Base-by-base conservation (phyloP, 352 stramenopile genomes). In the Pythium volutum region DNA sequence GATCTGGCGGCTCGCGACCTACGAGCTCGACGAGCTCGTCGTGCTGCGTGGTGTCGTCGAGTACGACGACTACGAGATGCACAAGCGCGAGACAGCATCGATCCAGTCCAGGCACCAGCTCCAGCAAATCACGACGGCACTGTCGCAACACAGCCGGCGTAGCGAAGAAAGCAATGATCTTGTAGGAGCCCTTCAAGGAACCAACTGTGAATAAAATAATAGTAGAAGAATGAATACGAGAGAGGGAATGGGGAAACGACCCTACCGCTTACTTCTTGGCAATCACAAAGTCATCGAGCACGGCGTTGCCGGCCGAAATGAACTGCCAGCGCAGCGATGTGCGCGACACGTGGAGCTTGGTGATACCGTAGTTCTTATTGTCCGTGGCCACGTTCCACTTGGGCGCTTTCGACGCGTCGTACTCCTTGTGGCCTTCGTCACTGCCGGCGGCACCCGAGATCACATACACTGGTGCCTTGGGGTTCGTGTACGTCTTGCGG, bases 401-500 rank as follows among this genome's bases (percentile, higher is more conserved):
- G 38, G 57, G 56, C 20, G 26, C 46, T 18, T 60, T 36, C 29
- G 34, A 42, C 6, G 29, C 34, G 45, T 62, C 53, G 52, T 55
- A 59, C 7, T 58, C 38, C 15, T 58, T 50, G 54, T 63, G 54
- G 39, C 54, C 54, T 58, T 67, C 61, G 57, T 73, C 49, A 18
- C 62, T 70, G 12, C 47, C 81, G 72, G 29, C 6, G 20, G 22
- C 55, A 0, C 77, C 77, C 1, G 69, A 46, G 53, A 87, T 69
- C 12, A 87, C 50, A 42, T 84, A 76, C 39, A 87, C 77, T 1
- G 77, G 77, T 0, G 77, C 77, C 53, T 78, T 58, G 9, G 75
- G 73, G 31, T 77, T 75, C 11, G 51, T 55, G 68, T 87, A 84
- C 8, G 55, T 67, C 25, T 59, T 73, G 14, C 26, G 34, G 41